phyloP scores from a whole-genome alignment of 345 rosid species.

The Syzygium oleosum region DNA sequence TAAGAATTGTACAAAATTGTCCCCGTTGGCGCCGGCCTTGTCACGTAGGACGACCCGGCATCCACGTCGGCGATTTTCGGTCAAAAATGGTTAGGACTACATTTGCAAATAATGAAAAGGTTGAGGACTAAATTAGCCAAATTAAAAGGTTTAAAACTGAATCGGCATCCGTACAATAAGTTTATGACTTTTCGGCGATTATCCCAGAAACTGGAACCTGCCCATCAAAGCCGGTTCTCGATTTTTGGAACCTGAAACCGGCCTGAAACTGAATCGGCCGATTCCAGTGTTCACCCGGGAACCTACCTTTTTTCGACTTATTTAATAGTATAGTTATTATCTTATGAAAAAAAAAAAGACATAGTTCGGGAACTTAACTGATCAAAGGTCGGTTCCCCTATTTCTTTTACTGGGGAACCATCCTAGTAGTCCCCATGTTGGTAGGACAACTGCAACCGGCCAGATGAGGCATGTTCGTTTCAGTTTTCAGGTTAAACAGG shows the following conservation, averaged over 20 bases:
- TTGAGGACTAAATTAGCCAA: neutral
- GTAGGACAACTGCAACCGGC: neutral
- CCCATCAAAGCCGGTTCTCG: neutral
- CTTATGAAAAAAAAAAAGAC: neutral
- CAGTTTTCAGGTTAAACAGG: neutral
- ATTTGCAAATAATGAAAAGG: neutral
- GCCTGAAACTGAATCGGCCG: neutral
- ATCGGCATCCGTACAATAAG: neutral
- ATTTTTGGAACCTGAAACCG: neutral
- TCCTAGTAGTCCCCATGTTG: neutral
- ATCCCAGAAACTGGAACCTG: neutral
- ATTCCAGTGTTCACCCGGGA: neutral
- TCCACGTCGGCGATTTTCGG: neutral
- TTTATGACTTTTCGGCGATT: neutral
- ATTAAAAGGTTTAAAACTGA: neutral
- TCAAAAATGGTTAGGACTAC: neutral
- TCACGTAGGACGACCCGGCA: rapidly evolving
- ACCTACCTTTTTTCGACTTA: neutral
- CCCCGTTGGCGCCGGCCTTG: rapidly evolving
- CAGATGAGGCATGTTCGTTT: neutral
- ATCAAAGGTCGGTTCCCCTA: neutral
- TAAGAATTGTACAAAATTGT: neutral
- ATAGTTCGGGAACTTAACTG: neutral
- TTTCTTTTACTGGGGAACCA: neutral
- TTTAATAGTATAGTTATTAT: no score